Percentiles rank a stretch among this genome's conserved stretches.
phyloP scores from a whole-genome alignment of 441 rosid species.

The Populus trichocarpa region DNA sequence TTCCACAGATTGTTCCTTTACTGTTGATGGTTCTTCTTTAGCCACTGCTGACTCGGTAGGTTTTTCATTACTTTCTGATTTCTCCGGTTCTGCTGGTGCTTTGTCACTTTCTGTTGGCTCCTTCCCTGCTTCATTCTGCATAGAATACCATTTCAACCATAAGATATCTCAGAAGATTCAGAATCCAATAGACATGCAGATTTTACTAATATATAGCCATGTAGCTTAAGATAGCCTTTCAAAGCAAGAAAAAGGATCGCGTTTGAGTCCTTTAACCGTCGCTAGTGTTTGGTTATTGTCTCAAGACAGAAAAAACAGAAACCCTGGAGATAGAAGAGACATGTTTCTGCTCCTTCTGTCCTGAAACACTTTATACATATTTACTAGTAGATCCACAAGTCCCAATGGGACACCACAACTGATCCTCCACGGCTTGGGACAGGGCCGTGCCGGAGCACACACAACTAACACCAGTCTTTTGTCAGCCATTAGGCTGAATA shows the following conservation, averaged over 20 bases:
- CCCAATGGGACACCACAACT: too few relatives aligned
- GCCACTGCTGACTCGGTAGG: not conserved
- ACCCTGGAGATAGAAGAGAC: too few relatives aligned
- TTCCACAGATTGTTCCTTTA: not conserved
- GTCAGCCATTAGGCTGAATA: too few relatives aligned
- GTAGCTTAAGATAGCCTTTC: not conserved
- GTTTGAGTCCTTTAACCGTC: too few relatives aligned
- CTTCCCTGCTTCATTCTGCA: conserved; percentile 33
- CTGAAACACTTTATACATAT: too few relatives aligned
- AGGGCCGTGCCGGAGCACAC: not conserved
- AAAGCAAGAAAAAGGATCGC: not conserved
- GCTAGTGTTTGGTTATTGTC: too few relatives aligned
- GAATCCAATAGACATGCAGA: not conserved
- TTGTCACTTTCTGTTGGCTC: conserved; percentile 7
- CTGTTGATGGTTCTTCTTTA: not conserved
- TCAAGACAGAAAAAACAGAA: too few relatives aligned
- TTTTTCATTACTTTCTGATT: not conserved
- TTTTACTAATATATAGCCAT: not conserved
- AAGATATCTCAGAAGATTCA: not conserved
- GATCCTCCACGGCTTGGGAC: too few relatives aligned
- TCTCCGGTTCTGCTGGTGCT: not conserved
- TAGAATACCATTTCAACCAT: not conserved
- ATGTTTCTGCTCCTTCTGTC: too few relatives aligned
- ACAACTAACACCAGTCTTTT: too few relatives aligned
- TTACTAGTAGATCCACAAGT: too few relatives aligned